Conservation (phyloP, 208 protist species). For the Leptomonas pyrrhocoris region DNA sequence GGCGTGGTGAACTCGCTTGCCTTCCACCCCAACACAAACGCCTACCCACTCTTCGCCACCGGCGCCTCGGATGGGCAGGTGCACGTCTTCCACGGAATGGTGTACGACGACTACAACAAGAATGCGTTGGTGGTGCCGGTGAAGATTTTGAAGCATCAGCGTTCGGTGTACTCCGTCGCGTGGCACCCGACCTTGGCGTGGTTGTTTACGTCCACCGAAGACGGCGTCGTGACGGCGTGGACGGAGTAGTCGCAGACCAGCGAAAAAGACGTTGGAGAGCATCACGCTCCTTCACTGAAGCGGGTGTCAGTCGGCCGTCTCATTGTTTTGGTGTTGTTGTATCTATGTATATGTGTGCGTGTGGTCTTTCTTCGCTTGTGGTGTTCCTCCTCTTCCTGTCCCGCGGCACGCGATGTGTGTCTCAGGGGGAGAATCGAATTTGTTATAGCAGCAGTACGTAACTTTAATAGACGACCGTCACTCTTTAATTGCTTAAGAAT, state of each 20-base stretch:
- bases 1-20: conserved; percentile 91
- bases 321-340: too few relatives aligned
- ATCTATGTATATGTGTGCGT: too few relatives aligned
- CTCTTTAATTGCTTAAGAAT: conserved; percentile 9
- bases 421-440: too few relatives aligned
- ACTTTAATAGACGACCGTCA: neutral
- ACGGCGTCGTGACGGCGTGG: conserved; percentile 94
- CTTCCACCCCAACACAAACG: conserved; percentile 89
- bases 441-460: too few relatives aligned
- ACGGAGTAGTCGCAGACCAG: conserved; percentile 79
- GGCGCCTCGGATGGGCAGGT: conserved; percentile 96
- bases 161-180: conserved; percentile 86
- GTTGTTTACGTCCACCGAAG: conserved; percentile 98
- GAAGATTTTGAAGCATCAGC: conserved; percentile 97
- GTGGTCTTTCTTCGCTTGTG: too few relatives aligned
- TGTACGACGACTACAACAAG: conserved; percentile 97
- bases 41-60: conserved; percentile 97
- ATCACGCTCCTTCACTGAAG: too few relatives aligned
- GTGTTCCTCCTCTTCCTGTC: too few relatives aligned
- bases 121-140: conserved; percentile 99
- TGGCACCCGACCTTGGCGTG: conserved; percentile 99
- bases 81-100: conserved; percentile 95
- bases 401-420: too few relatives aligned
- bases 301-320: too few relatives aligned
- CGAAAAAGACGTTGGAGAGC: too few relatives aligned